Evolutionary conservation across 2,329 filamentous ascomycete genomes (phyloP), one percentile per base, ranked within the genome.

Genomic region (Ploettnerulaceae sp.): DNA sequence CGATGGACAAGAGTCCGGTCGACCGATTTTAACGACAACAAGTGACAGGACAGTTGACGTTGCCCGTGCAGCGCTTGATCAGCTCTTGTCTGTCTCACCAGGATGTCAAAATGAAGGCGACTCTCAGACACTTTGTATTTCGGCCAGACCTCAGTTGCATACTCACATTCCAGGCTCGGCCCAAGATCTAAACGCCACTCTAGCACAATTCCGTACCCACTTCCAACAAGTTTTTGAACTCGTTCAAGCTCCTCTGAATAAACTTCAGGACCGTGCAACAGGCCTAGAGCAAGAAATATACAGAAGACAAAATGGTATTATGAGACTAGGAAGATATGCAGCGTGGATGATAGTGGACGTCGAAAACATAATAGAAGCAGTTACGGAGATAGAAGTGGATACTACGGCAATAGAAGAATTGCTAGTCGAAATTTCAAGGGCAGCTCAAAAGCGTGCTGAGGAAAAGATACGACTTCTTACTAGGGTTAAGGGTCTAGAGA

Each of bases 291-390:
- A 35, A 35, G 32, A 35, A 35, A 15, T 35, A 12, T 20, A 21
- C 32, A 35, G 32, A 35, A 35, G 32, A 35, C 32, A 12, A 35
- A 35, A 12, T 21, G 32, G 21, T 20, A 35, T 11, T 35, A 35
- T 35, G 32, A 35, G 32, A 35, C 32, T 20, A 21, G 32, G 18
- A 35, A 35, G 32, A 35, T 35, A 35, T 21, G 17, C 32, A 35
- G 32, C 32, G 32, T 20, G 32, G 32, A 35, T 35, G 32, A 35
- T 35, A 18, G n/a, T 21, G 7, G 32, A 35, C 32, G 32, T 35
- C 17, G 5, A 21, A 35, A 35, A 35, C 32, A 21, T 35, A 35
- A 3, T 35, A 21, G 17, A 35, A 21, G 32, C 32, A 35, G 12
- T 35, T 35, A 18, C 3, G 32, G 7, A 12, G n/a, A 35, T 35